phyloP scores from a whole-genome alignment of 176 grass and related monocot species.

The Eleusine indica region DNA sequence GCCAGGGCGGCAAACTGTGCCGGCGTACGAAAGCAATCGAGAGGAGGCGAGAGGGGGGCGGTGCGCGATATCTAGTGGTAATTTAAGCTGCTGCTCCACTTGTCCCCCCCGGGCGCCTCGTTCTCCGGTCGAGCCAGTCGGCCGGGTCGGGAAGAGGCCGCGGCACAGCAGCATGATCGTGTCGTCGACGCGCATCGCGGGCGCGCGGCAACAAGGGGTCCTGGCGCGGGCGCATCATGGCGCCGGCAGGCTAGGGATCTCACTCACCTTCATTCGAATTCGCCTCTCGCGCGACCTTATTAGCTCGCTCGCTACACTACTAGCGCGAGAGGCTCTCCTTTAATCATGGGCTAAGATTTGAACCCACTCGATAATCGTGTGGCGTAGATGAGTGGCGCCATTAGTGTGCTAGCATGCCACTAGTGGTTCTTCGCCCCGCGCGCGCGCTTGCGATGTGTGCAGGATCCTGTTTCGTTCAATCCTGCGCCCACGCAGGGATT shows the following conservation, averaged over 20 bases:
- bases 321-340: not conserved
- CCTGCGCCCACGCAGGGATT: constrained; percentile 49
- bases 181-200: constrained; percentile 46
- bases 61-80: constrained; percentile 29
- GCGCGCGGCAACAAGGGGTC: not conserved
- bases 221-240: constrained; percentile 46
- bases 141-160: not conserved
- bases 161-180: constrained; percentile 54
- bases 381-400: constrained; percentile 45
- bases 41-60: not conserved
- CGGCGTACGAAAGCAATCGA: constrained; percentile 32
- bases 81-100: constrained; percentile 37
- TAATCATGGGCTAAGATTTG: constrained; percentile 65
- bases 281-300: not conserved
- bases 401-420: not conserved
- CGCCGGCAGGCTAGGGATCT: constrained; percentile 25
- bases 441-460: constrained; percentile 9
- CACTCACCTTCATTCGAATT: not conserved
- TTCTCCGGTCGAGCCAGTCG: not conserved
- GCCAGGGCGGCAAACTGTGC: not conserved
- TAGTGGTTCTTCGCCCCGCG: not conserved
- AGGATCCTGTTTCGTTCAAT: constrained; percentile 45
- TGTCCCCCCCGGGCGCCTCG: constrained; percentile 44
- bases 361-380: constrained; percentile 45
- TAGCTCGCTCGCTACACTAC: not conserved